Evolutionary conservation across 441 rosid genomes (phyloP).

Genomic region (Mallotus japonicus): DNA sequence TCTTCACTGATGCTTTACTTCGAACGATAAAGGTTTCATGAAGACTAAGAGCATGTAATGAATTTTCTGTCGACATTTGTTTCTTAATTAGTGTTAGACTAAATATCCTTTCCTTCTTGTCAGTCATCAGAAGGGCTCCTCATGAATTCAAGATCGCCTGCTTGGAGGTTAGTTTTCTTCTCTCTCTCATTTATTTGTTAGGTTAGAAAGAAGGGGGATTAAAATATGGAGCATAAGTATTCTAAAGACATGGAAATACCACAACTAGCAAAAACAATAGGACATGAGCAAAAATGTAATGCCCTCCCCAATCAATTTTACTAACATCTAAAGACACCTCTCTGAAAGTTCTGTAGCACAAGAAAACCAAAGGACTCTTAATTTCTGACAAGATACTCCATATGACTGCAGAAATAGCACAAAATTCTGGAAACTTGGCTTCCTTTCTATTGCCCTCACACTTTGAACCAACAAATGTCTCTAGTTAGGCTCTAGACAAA

Average conservation of each 20-base stretch:
- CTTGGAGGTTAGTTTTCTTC: constrained; percentile 76
- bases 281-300: too few relatives aligned
- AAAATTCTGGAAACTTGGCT: not conserved
- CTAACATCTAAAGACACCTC: not conserved
- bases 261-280: too few relatives aligned
- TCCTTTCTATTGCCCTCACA: not conserved
- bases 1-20: not conserved
- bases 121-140: constrained; percentile 98
- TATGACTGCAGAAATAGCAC: not conserved
- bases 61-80: not conserved
- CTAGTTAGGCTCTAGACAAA: not conserved
- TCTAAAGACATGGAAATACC: not conserved
- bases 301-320: not conserved
- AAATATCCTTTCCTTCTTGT: constrained; percentile 11
- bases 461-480: not conserved
- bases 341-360: not conserved
- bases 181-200: constrained; percentile 7
- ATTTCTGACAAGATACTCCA: not conserved
- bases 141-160: constrained; percentile 98
- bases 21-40: not conserved
- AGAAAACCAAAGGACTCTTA: too few relatives aligned
- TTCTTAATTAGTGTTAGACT: constrained; percentile 16
- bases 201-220: not conserved
- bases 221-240: not conserved
- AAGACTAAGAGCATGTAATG: not conserved